A percentile compares a stretch with the other conserved stretches of the same genome.
phyloP scores from a whole-genome alignment of 225 moss, liverwort and hornwort genomes.

The Asterella californica region DNA sequence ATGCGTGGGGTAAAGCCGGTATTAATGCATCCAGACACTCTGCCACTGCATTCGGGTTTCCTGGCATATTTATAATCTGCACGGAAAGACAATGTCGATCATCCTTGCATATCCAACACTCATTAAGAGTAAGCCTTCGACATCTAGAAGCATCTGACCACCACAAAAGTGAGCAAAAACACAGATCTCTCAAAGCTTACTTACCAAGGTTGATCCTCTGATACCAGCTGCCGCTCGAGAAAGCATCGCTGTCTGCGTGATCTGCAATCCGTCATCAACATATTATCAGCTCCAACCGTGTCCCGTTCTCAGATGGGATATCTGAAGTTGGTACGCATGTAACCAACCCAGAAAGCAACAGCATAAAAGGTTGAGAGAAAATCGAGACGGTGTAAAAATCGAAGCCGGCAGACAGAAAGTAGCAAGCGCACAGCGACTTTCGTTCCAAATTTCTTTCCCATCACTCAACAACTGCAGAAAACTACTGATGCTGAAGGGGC shows the following conservation, averaged over 20 bases:
- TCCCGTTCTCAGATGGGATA: background rate
- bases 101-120: background rate
- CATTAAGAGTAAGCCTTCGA: background rate
- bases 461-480: too few species aligned
- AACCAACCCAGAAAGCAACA: background rate
- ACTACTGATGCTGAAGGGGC: too few species aligned
- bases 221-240: slow-evolving; percentile 91
- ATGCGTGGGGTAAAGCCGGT: slow-evolving; percentile 89
- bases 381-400: too few species aligned
- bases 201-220: slow-evolving; percentile 90
- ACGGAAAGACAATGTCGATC: background rate
- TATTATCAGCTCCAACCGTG: background rate
- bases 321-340: background rate
- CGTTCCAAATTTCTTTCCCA: too few species aligned
- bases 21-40: slow-evolving; percentile 87
- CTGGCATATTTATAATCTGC: slow-evolving; percentile 98
- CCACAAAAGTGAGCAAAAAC: background rate
- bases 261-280: slow-evolving; percentile 36
- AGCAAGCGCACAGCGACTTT: background rate
- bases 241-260: slow-evolving; percentile 97
- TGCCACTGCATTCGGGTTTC: slow-evolving; percentile 93
- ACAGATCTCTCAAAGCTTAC: background rate
- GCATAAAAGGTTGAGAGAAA: background rate
- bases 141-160: background rate
- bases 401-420: background rate